These are phyloP conservation scores for Globisporangium cylindrosporum DNA, from an alignment of 352 stramenopile genomes.

Conservation along the genomic window DNA sequence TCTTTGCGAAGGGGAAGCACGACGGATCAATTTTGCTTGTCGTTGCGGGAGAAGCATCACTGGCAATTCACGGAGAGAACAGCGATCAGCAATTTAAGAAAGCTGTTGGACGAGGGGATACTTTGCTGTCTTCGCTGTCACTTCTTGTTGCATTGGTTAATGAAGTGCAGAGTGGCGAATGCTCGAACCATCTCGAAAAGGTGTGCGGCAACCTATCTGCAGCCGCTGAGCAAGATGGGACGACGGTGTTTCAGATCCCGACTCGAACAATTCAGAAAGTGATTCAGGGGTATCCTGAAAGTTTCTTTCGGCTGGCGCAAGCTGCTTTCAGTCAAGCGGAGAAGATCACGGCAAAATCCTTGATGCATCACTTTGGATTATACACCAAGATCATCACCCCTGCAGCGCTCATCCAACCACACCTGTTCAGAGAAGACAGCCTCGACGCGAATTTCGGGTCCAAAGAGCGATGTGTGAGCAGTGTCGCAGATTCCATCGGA, in stretches of 20 bases:
- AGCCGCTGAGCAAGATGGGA: constrained; percentile 38
- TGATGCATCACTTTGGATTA: constrained; percentile 83
- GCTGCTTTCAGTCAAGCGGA: constrained; percentile 77
- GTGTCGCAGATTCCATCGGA: constrained; percentile 41
- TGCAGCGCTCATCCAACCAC: constrained; percentile 26
- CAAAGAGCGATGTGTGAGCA: constrained; percentile 29
- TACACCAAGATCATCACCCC: constrained; percentile 37
- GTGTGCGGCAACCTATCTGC: constrained; percentile 61
- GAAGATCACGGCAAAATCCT: constrained; percentile 73
- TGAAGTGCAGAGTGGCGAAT: constrained; percentile 29
- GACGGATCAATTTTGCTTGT: constrained; percentile 82
- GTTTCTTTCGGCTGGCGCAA: constrained; percentile 72
- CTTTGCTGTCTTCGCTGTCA: constrained; percentile 63
- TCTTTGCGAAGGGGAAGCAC: constrained; percentile 56
- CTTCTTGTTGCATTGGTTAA: constrained; percentile 59
- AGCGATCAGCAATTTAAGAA: constrained; percentile 45
- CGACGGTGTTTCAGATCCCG: constrained; percentile 67
- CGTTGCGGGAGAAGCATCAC: constrained; percentile 44
- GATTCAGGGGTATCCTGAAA: constrained; percentile 58
- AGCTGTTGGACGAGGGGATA: constrained; percentile 54
- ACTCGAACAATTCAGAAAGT: constrained; percentile 42
- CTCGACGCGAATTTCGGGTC: constrained; percentile 5
- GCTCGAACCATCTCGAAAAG: constrained; percentile 31
- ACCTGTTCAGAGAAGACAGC: constrained; percentile 20
- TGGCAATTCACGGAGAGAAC: constrained; percentile 57